Evolutionary conservation across 2,329 filamentous ascomycete genomes (phyloP).

Genomic region (Diaporthe capsici): DNA sequence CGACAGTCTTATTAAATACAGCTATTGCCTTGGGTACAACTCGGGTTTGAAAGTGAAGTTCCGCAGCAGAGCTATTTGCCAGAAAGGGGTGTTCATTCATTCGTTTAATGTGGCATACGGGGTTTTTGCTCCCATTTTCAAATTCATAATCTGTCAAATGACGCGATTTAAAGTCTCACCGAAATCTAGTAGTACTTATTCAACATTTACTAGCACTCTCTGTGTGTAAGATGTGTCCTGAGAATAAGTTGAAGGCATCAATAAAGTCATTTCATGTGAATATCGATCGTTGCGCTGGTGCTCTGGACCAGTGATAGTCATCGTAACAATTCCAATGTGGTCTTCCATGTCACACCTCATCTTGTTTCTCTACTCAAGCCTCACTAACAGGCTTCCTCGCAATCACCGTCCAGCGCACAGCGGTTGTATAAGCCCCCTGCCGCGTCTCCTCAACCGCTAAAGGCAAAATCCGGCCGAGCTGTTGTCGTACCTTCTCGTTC

Average conservation of each 20-base stretch:
- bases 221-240: not conserved
- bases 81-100: not conserved
- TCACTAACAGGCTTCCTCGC: slow-evolving; percentile 32
- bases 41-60: fast-evolving
- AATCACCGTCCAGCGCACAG: slow-evolving; percentile 34
- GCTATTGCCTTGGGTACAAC: fast-evolving
- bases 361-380: not conserved
- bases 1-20: fast-evolving
- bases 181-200: not conserved
- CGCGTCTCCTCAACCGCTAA: slow-evolving; percentile 39
- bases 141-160: not conserved
- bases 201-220: not conserved
- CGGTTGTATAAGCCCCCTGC: slow-evolving; percentile 35
- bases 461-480: slow-evolving; percentile 42
- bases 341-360: too few relatives aligned
- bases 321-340: too few relatives aligned
- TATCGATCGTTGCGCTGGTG: too few relatives aligned
- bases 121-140: not conserved
- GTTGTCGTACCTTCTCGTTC: slow-evolving; percentile 40
- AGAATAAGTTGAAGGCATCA: not conserved
- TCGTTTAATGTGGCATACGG: too few relatives aligned
- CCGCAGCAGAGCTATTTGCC: fast-evolving
- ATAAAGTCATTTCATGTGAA: not conserved
- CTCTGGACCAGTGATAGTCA: too few relatives aligned
- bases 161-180: too few relatives aligned